These are phyloP conservation scores for Alternaria hordeiaustralica DNA, from an alignment of 2,329 filamentous ascomycete genomes.

Conservation along the genomic window DNA sequence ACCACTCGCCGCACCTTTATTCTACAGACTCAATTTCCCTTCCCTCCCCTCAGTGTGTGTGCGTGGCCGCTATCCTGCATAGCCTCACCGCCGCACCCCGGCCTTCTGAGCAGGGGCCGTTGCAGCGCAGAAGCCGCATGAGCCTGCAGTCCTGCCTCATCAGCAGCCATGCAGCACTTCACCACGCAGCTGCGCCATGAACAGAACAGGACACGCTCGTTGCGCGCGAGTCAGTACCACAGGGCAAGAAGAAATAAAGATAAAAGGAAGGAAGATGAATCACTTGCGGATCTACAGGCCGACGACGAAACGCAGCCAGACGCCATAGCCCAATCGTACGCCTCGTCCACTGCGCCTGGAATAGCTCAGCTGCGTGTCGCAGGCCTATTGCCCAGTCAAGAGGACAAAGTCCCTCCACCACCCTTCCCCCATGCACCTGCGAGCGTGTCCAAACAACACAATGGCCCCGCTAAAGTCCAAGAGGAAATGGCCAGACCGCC, in stretches of 20 bases:
- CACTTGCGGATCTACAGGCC: conserved; percentile 21
- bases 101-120: conserved; percentile 4
- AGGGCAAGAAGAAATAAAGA: conserved; percentile 30
- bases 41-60: neutral
- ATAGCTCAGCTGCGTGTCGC: conserved; percentile 48
- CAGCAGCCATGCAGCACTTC: conserved; percentile 43
- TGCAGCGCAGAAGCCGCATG: conserved; percentile 5
- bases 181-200: conserved; percentile 36
- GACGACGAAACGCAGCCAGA: conserved; percentile 13
- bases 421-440: conserved; percentile 56
- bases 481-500: conserved; percentile 51
- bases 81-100: conserved; percentile 12
- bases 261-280: conserved; percentile 22
- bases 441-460: conserved; percentile 17
- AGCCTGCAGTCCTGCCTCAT: conserved; percentile 7
- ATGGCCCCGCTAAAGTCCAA: conserved; percentile 38
- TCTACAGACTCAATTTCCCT: neutral
- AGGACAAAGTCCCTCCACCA: conserved; percentile 46
- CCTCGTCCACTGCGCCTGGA: conserved; percentile 29
- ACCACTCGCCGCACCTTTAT: conserved; percentile 4
- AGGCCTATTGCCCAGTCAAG: conserved; percentile 49
- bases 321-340: conserved; percentile 21
- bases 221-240: conserved; percentile 43
- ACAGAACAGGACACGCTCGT: conserved; percentile 37
- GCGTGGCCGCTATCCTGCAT: neutral